These are phyloP conservation scores for Cephaloascus fragrans DNA, from an alignment of 805 yeast species.

Conservation along the genomic window DNA sequence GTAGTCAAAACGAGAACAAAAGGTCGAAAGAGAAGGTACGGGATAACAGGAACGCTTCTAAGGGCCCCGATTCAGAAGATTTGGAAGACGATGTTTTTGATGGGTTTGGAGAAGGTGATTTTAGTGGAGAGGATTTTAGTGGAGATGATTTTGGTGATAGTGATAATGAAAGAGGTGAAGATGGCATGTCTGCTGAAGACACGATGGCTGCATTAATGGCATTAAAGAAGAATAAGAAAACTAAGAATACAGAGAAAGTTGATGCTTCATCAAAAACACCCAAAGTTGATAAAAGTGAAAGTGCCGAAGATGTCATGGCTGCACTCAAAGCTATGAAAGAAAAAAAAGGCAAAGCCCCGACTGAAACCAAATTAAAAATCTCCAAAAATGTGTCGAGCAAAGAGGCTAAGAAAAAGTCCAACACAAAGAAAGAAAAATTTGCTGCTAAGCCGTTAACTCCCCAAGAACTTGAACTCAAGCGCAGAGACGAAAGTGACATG, in stretches of 20 bases:
- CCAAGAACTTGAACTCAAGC: constrained; percentile 37
- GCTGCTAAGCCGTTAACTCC: constrained; percentile 19
- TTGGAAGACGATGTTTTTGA: constrained; percentile 1
- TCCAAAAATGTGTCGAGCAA: constrained; percentile 11
- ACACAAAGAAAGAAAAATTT: constrained; percentile 6
- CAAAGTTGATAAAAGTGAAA: constrained; percentile 7
- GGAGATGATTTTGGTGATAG: constrained; percentile 5
- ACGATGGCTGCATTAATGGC: constrained; percentile 12
- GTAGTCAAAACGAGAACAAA: too few relatives aligned
- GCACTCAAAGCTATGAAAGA: constrained; percentile 30
- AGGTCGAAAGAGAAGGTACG: too few relatives aligned
- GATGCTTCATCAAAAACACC: not conserved
- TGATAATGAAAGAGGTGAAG: constrained; percentile 6
- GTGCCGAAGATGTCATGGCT: constrained; percentile 33
- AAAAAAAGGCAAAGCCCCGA: constrained; percentile 10
- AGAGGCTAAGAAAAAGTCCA: constrained; percentile 11
- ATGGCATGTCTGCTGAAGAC: constrained; percentile 9
- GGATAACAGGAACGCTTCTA: too few relatives aligned
- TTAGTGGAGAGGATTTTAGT: constrained; percentile 10
- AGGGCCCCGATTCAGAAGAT: constrained; percentile 1
- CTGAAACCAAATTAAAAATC: constrained; percentile 3
- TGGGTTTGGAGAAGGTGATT: constrained; percentile 4
- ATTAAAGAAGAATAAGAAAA: constrained; percentile 7
- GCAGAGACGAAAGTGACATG: constrained; percentile 69
- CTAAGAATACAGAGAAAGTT: not conserved